Evolutionary conservation across 2,329 filamentous ascomycete genomes (phyloP).

Genomic region (Hypocreales sp.): DNA sequence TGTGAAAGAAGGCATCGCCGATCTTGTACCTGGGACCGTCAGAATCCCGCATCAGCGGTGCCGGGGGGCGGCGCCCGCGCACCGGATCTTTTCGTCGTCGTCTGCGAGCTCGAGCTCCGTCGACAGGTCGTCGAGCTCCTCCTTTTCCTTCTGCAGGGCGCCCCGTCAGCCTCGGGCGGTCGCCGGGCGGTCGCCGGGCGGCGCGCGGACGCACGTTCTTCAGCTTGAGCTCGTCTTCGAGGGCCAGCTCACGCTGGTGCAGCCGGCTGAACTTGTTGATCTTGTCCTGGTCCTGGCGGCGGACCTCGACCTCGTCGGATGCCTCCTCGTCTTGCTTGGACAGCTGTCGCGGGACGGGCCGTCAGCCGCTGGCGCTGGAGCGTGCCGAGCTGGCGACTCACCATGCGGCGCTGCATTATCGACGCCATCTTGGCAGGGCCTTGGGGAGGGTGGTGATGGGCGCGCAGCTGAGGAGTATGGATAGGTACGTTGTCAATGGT

Average conservation of each 20-base stretch:
- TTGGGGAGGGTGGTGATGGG: too few species aligned
- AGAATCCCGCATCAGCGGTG: constrained; percentile 1
- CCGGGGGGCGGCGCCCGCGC: constrained; percentile 19
- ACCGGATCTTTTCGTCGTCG: constrained; percentile 89
- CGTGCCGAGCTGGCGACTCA: too few species aligned
- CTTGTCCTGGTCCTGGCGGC: constrained; percentile 93
- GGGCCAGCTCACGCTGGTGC: constrained; percentile 65
- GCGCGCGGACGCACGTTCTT: too few species aligned
- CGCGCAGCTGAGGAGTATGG: too few species aligned
- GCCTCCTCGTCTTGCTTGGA: constrained; percentile 83
- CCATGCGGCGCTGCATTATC: constrained; percentile 46
- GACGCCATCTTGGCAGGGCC: constrained; percentile 23
- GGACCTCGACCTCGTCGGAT: constrained; percentile 78
- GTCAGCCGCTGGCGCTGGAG: too few species aligned
- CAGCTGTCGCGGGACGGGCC: constrained; percentile 53
- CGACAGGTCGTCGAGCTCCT: constrained; percentile 87
- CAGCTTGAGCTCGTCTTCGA: constrained; percentile 66
- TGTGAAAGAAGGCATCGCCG: constrained; percentile 84
- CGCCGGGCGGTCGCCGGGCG: too few species aligned
- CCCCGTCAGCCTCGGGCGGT: too few species aligned
- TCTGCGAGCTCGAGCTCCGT: constrained; percentile 87
- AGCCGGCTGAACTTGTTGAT: constrained; percentile 96
- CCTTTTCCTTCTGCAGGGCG: constrained; percentile 94
- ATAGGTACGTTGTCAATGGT: too few species aligned
- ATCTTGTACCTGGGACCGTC: constrained; percentile 65